Conservation (phyloP, 2,329 filamentous ascomycete species). For the Catunica adiposa region DNA sequence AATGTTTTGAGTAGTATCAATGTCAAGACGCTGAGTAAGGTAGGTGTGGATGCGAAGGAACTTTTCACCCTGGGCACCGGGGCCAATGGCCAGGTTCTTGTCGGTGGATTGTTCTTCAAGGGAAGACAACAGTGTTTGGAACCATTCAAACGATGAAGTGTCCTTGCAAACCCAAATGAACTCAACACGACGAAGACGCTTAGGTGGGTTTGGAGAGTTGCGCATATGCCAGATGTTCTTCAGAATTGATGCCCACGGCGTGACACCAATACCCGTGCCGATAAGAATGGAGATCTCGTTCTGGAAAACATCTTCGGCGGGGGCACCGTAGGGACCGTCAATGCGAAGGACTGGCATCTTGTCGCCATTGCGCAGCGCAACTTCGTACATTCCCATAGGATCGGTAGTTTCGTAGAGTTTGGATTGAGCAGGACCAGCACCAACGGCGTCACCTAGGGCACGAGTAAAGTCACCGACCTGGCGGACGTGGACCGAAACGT, state of each 20-base stretch:
- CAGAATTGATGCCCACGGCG: constrained; percentile 70
- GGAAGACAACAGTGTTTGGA: constrained; percentile 81
- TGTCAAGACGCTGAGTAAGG: constrained; percentile 81
- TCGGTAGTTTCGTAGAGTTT: constrained; percentile 63
- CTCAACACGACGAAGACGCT: constrained; percentile 80
- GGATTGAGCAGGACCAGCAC: constrained; percentile 70
- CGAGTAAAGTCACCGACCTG: constrained; percentile 95
- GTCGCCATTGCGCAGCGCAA: constrained; percentile 83
- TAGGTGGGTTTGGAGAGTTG: constrained; percentile 73
- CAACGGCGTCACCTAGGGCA: constrained; percentile 87
- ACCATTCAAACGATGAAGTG: constrained; percentile 94
- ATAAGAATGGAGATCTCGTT: constrained; percentile 79
- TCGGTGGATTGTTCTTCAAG: constrained; percentile 72
- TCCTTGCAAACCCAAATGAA: constrained; percentile 99
- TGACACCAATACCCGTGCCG: constrained; percentile 75
- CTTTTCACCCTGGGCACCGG: constrained; percentile 53
- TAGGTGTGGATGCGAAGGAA: constrained; percentile 98
- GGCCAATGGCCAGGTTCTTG: constrained; percentile 39
- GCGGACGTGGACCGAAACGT: constrained; percentile 84
- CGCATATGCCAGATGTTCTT: constrained; percentile 99
- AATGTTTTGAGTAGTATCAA: constrained; percentile 89
- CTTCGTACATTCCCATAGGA: constrained; percentile 93
- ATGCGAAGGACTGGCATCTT: constrained; percentile 80
- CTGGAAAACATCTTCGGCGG: constrained; percentile 92
- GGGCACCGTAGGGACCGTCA: constrained; percentile 90